phyloP scores from a whole-genome alignment of 2,329 filamentous ascomycete genomes.

The Ophiostoma sp. region DNA sequence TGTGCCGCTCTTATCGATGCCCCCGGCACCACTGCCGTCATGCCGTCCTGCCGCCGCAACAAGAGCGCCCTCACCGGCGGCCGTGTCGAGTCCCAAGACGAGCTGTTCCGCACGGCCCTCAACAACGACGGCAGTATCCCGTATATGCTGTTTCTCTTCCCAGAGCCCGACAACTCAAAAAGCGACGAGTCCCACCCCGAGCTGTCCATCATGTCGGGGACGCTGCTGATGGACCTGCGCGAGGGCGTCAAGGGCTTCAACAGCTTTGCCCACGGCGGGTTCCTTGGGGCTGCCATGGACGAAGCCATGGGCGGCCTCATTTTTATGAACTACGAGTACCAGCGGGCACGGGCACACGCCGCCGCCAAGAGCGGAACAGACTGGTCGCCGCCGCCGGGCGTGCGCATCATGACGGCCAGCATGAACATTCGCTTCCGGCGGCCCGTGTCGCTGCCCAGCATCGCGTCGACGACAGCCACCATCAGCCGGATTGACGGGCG shows the following conservation, averaged over 20 bases:
- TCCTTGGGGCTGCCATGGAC: slow-evolving; percentile 30
- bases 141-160: slow-evolving; percentile 28
- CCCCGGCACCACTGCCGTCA: slow-evolving; percentile 9
- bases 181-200: slow-evolving; percentile 11
- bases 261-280: slow-evolving; percentile 32
- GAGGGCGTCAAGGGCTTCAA: slow-evolving; percentile 26
- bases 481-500: slow-evolving; percentile 25
- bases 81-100: slow-evolving; percentile 21
- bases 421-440: slow-evolving; percentile 23
- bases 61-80: background rate
- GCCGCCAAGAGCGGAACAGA: background rate
- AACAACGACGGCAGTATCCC: slow-evolving; percentile 28
- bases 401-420: slow-evolving; percentile 23
- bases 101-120: slow-evolving; percentile 21
- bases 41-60: slow-evolving; percentile 12
- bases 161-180: slow-evolving; percentile 22
- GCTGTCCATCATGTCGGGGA: slow-evolving; percentile 25
- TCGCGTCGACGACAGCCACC: slow-evolving; percentile 15
- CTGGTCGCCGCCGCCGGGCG: slow-evolving; percentile 17
- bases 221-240: slow-evolving; percentile 29
- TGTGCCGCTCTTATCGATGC: slow-evolving; percentile 22
- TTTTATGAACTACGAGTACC: slow-evolving; percentile 28
- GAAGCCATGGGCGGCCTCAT: slow-evolving; percentile 32
- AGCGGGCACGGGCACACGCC: slow-evolving; percentile 15
- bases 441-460: slow-evolving; percentile 21